Evolutionary conservation across 352 stramenopile genomes (phyloP).

Genomic region (Phytophthora sansomeana): DNA sequence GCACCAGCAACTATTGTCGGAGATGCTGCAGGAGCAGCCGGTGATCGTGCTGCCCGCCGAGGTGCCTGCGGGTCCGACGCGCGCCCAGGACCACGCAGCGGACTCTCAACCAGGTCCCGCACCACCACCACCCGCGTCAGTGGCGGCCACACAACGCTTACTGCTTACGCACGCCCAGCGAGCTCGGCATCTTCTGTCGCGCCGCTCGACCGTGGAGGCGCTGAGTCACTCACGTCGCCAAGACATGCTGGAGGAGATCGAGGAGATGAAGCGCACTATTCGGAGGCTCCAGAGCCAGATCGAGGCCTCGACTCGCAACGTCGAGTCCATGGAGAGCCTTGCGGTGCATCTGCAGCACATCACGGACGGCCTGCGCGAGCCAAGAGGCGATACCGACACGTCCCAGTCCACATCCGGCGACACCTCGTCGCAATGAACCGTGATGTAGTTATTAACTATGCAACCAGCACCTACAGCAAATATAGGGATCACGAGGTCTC

Average conservation of each 20-base stretch:
- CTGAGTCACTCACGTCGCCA: slow-evolving; percentile 28
- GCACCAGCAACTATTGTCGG: slow-evolving; percentile 12
- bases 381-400: background rate
- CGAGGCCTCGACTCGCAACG: slow-evolving; percentile 35
- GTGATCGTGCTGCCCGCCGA: slow-evolving; percentile 3
- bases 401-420: background rate
- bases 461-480: too few relatives aligned
- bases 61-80: background rate
- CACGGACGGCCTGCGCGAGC: slow-evolving; percentile 10
- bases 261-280: slow-evolving; percentile 35
- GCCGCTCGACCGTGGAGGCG: slow-evolving; percentile 13
- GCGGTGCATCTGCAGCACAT: slow-evolving; percentile 37
- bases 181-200: slow-evolving; percentile 26
- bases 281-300: slow-evolving; percentile 38
- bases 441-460: too few relatives aligned
- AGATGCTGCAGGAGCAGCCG: slow-evolving; percentile 1
- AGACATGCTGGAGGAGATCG: slow-evolving; percentile 46
- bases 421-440: too few relatives aligned
- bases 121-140: background rate
- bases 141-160: slow-evolving; percentile 2
- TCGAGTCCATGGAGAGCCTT: slow-evolving; percentile 44
- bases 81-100: too few relatives aligned
- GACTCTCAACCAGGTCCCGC: background rate
- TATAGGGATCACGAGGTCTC: too few relatives aligned
- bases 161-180: slow-evolving; percentile 25